Evolutionary conservation across 2,329 filamentous ascomycete genomes (phyloP).

Genomic region (Lecanicillium sp.): DNA sequence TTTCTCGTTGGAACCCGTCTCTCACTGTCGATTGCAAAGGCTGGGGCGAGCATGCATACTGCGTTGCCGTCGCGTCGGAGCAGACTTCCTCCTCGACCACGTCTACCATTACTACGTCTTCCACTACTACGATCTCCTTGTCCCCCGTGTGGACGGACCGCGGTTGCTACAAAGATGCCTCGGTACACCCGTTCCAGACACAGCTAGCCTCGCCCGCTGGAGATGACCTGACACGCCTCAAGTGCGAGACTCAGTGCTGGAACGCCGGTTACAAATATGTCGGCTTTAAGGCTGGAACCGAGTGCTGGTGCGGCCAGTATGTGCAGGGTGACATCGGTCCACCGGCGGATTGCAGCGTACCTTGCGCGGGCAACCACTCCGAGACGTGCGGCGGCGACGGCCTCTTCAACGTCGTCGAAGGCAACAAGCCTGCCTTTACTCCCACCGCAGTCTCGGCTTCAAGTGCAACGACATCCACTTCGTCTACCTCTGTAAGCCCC

Average conservation of each 20-base stretch:
- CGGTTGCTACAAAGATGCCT: conserved; percentile 2
- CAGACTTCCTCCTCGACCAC: not conserved
- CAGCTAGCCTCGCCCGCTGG: not conserved
- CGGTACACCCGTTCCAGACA: conserved; percentile 1
- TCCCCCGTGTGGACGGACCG: conserved; percentile 1
- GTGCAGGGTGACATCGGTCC: not conserved
- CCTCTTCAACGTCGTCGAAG: not conserved
- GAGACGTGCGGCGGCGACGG: not conserved
- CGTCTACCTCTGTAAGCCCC: not conserved
- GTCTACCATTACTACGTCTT: not conserved
- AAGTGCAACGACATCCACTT: not conserved
- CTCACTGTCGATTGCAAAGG: conserved; percentile 2
- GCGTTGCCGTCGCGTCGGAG: conserved; percentile 1
- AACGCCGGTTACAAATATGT: not conserved
- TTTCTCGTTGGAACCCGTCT: conserved; percentile 1
- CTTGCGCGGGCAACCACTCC: conserved; percentile 3
- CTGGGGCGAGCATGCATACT: conserved; percentile 2
- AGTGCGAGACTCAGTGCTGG: conserved; percentile 3
- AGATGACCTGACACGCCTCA: not conserved
- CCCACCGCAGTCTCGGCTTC: not conserved
- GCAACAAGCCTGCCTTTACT: not conserved
- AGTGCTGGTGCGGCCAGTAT: conserved; percentile 5
- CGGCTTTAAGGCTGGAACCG: conserved; percentile 3
- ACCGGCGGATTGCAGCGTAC: not conserved
- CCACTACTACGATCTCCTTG: not conserved